A percentile compares a stretch with the other conserved stretches of the same genome.
These are phyloP conservation scores for Priceomyces medius DNA, from an alignment of 805 yeast genomes.

Conservation along the genomic window DNA sequence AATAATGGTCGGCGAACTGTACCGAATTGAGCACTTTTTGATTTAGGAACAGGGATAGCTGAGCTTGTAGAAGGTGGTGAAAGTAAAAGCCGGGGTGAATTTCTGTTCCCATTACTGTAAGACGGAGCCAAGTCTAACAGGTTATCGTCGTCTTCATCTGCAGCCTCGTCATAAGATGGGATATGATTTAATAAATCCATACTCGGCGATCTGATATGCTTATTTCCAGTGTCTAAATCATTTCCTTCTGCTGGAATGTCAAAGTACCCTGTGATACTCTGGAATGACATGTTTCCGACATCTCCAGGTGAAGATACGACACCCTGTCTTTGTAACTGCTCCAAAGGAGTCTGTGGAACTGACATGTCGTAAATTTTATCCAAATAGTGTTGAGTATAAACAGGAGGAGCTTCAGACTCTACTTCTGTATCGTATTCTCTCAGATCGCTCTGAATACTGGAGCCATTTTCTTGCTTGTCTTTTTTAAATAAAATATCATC, in stretches of 20 bases:
- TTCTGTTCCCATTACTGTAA: conserved; percentile 8
- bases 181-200: conserved; percentile 32
- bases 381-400: conserved; percentile 38
- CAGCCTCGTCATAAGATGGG: conserved; percentile 41
- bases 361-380: conserved; percentile 39
- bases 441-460: conserved; percentile 11
- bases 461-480: conserved; percentile 12
- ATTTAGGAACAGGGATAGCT: background rate
- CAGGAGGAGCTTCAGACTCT: conserved; percentile 41
- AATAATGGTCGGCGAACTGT: background rate
- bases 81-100: background rate
- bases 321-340: conserved; percentile 29
- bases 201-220: conserved; percentile 8
- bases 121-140: conserved; percentile 21
- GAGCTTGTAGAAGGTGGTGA: background rate
- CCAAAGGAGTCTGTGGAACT: conserved; percentile 34
- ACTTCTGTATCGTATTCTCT: conserved; percentile 24
- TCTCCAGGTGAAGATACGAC: conserved; percentile 2
- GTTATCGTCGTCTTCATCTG: conserved; percentile 36
- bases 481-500: conserved; percentile 32
- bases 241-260: conserved; percentile 22
- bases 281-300: conserved; percentile 10
- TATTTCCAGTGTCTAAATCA: conserved; percentile 5
- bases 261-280: conserved; percentile 29
- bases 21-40: conserved; percentile 3